Evolutionary conservation across 1,284 basidiomycete species (phyloP), one percentile per base, ranked within the genome.

Genomic region (Irpex rosettiformis): DNA sequence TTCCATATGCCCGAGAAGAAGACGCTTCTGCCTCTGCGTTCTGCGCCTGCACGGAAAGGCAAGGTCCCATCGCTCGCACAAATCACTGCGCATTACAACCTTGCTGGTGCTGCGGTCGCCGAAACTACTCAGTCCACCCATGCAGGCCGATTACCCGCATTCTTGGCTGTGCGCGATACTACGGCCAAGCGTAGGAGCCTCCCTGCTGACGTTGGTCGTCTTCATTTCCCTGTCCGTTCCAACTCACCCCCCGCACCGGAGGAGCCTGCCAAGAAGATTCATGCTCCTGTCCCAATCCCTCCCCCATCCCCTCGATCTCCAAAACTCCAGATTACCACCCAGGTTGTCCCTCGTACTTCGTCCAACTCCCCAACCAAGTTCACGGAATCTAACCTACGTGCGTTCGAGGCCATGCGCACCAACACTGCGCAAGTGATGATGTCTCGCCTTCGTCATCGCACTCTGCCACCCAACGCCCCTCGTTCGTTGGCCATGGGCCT

Each of bases 31-130:
- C 43, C 63, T 52, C 57, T 57, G 55, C 61, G 62, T 54, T 60
- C 56, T 48, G 52, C 63, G 25, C 54, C 61, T 28, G 60, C 61
- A 24, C 52, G 53, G 55, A 65, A 56, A 61, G 67, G 65, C 56
- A 74, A 72, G 62, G 64, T 85, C 33, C 88, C 89, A 11, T 90
- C 89, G 16, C 80, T 92, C 59, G 88, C 89, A 64, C 82, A 91
- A 68, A 91, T 91, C 63, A 83, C 84, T 40, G 84, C 86, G 52
- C 85, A 79, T 60, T 66, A 90, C 63, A 77, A 73, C 11, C 48
- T 24, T 16, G 13, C 25, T 22, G 48, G 48, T 10, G 2, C 22
- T 28, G 48, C 48, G n/a, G n/a, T n/a, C 8, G 48, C 27, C 25
- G 21, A 51, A 21, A 11, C 48, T 6, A 27, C 27, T 13, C 48